These are phyloP conservation scores for Alternaria solani DNA, from an alignment of 2,329 filamentous ascomycete genomes.

Conservation along the genomic window DNA sequence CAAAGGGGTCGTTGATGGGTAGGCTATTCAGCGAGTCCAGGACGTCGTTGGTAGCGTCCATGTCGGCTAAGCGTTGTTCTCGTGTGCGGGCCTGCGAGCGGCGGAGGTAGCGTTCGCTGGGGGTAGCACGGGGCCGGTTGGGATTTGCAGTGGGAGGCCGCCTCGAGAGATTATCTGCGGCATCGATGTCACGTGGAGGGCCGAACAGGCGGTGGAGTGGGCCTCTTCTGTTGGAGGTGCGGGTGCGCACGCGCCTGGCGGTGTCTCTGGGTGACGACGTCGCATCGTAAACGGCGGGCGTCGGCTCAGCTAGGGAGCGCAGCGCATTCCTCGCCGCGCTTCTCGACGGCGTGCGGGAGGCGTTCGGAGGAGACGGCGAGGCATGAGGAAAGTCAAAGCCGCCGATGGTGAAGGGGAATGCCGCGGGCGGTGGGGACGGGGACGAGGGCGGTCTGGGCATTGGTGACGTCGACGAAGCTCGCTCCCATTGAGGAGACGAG, in stretches of 20 bases:
- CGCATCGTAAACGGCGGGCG: slow-evolving; percentile 17
- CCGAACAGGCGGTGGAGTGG: slow-evolving; percentile 31
- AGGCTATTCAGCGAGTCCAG: slow-evolving; percentile 36
- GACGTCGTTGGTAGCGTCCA: slow-evolving; percentile 32
- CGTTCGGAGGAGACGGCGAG: slow-evolving; percentile 34
- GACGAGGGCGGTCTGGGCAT: slow-evolving; percentile 44
- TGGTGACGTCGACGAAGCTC: slow-evolving; percentile 33
- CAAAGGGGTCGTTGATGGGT: slow-evolving; percentile 26
- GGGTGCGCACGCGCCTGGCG: slow-evolving; percentile 17
- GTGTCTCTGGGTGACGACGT: slow-evolving; percentile 16
- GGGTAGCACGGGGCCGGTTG: slow-evolving; percentile 44
- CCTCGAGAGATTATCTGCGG: slow-evolving; percentile 17
- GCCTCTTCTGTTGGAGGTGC: slow-evolving; percentile 24
- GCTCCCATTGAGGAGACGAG: slow-evolving; percentile 21
- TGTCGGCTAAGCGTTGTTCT: slow-evolving; percentile 33
- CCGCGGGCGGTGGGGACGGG: slow-evolving; percentile 37
- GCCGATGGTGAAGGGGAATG: slow-evolving; percentile 47
- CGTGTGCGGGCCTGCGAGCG: slow-evolving; percentile 43
- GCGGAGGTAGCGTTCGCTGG: slow-evolving; percentile 48
- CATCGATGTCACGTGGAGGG: slow-evolving; percentile 32
- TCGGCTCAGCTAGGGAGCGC: slow-evolving; percentile 14
- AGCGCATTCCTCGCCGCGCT: slow-evolving; percentile 14
- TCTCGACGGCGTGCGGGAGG: slow-evolving; percentile 11
- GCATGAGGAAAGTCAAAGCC: slow-evolving; percentile 58
- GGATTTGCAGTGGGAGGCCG: slow-evolving; percentile 31